Conservation (phyloP, 768 basidiomycete species). For the Tulasnella calospora region DNA sequence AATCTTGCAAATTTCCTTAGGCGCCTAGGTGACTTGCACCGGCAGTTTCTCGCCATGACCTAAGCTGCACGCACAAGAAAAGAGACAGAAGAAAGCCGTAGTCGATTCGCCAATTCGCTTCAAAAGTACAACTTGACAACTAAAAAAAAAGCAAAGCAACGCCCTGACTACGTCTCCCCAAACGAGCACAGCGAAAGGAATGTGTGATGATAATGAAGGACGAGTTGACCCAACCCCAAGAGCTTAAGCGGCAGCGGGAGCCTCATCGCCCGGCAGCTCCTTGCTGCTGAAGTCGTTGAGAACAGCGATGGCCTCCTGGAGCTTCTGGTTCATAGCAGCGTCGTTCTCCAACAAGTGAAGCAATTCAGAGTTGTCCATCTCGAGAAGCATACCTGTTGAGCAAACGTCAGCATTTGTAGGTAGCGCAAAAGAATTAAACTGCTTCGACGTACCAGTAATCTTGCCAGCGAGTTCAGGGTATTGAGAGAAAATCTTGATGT, state of each 20-base stretch:
- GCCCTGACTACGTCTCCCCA: neutral
- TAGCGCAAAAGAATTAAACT: neutral
- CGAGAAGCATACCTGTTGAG: conserved; percentile 67
- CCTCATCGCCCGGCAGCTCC: conserved; percentile 30
- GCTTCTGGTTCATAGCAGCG: conserved; percentile 83
- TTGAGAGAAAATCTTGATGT: conserved; percentile 82
- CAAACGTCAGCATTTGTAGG: neutral
- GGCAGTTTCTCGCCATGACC: neutral
- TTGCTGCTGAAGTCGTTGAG: conserved; percentile 73
- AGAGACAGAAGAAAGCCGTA: neutral
- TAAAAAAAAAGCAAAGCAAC: conserved; percentile 3
- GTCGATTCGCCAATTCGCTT: conserved; percentile 9
- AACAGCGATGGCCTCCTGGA: conserved; percentile 84
- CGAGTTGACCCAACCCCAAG: neutral
- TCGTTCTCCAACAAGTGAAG: conserved; percentile 77
- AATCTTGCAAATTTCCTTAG: neutral
- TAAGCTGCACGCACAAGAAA: neutral
- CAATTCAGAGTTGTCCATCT: conserved; percentile 97
- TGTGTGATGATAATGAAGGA: neutral
- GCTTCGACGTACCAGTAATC: conserved; percentile 63
- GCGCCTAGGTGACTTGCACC: neutral
- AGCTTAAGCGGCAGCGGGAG: neutral
- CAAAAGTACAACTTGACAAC: conserved; percentile 5
- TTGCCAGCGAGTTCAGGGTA: conserved; percentile 95
- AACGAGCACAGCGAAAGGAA: neutral